A percentile compares a stretch with the other conserved stretches of the same genome.
Evolutionary conservation across 2,329 filamentous ascomycete species (phyloP).

Genomic region (Colletotrichum higginsianum): DNA sequence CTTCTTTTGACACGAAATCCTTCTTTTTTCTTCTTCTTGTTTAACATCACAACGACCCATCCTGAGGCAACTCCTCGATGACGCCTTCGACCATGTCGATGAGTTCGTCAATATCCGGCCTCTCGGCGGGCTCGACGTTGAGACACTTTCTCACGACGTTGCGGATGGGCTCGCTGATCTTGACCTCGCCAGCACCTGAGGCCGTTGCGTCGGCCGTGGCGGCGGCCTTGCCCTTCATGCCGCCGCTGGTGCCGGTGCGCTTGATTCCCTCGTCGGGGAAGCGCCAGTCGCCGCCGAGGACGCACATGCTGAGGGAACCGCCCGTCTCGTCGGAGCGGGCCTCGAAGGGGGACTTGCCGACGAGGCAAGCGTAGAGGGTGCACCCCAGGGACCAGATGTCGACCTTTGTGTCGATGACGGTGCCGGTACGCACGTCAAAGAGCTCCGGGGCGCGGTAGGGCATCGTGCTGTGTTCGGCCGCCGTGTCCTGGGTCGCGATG

Average conservation of each 20-base stretch:
- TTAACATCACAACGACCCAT: conserved; percentile 49
- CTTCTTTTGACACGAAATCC: neutral
- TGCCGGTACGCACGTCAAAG: conserved; percentile 96
- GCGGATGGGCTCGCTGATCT: conserved; percentile 86
- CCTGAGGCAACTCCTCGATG: conserved; percentile 76
- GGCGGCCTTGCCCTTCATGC: conserved; percentile 47
- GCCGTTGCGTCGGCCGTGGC: conserved; percentile 47
- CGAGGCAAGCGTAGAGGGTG: conserved; percentile 96
- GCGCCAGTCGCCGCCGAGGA: conserved; percentile 94
- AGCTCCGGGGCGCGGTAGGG: conserved; percentile 97
- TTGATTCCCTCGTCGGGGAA: conserved; percentile 87
- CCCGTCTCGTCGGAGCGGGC: conserved; percentile 96
- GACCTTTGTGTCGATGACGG: conserved; percentile 93
- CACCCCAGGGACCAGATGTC: conserved; percentile 99
- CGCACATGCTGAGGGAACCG: conserved; percentile 91
- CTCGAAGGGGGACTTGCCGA: conserved; percentile 97
- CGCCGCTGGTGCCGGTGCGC: conserved; percentile 58
- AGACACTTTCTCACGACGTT: conserved; percentile 91
- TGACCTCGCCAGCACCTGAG: conserved; percentile 57
- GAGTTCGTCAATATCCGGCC: conserved; percentile 89
- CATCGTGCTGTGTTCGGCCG: conserved; percentile 98
- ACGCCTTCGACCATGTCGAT: conserved; percentile 84
- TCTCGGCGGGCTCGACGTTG: conserved; percentile 86
- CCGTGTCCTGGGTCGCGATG: conserved; percentile 92
- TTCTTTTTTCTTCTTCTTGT: neutral